Conservation (phyloP, 1,139 yeast species). For the Nadsonia commutata region DNA sequence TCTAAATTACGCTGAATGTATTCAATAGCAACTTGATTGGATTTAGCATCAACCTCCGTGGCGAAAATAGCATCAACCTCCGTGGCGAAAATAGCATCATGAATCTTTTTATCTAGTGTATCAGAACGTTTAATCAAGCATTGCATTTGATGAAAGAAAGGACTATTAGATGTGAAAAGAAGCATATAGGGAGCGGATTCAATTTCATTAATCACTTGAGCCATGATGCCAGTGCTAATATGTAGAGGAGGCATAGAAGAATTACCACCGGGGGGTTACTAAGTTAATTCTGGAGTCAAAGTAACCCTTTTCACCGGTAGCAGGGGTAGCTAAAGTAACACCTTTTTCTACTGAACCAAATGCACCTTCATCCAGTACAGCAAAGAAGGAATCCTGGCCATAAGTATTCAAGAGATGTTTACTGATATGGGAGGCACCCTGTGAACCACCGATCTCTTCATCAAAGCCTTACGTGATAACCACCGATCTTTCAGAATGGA, state of each 20-base stretch:
- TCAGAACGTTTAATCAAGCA: slow-evolving; percentile 35
- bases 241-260: slow-evolving; percentile 61
- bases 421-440: slow-evolving; percentile 38
- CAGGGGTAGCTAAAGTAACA: slow-evolving; percentile 38
- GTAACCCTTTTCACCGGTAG: slow-evolving; percentile 56
- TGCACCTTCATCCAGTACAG: slow-evolving; percentile 53
- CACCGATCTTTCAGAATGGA: slow-evolving; percentile 39
- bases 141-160: slow-evolving; percentile 31
- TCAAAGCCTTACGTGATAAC: slow-evolving; percentile 56
- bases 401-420: slow-evolving; percentile 32
- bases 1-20: no score
- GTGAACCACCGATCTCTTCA: slow-evolving; percentile 51
- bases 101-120: slow-evolving; percentile 10
- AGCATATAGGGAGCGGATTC: slow-evolving; percentile 39
- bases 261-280: slow-evolving; percentile 56
- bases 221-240: slow-evolving; percentile 55
- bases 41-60: slow-evolving; percentile 9
- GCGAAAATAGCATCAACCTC: slow-evolving; percentile 11
- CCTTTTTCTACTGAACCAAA: slow-evolving; percentile 28
- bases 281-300: slow-evolving; percentile 33
- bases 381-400: slow-evolving; percentile 41
- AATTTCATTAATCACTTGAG: slow-evolving; percentile 34
- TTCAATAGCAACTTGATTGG: no score
- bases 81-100: slow-evolving; percentile 9
- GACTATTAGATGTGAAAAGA: slow-evolving; percentile 33